phyloP scores from a whole-genome alignment of 768 basidiomycete genomes.

The Mrakia hoshinonis region DNA sequence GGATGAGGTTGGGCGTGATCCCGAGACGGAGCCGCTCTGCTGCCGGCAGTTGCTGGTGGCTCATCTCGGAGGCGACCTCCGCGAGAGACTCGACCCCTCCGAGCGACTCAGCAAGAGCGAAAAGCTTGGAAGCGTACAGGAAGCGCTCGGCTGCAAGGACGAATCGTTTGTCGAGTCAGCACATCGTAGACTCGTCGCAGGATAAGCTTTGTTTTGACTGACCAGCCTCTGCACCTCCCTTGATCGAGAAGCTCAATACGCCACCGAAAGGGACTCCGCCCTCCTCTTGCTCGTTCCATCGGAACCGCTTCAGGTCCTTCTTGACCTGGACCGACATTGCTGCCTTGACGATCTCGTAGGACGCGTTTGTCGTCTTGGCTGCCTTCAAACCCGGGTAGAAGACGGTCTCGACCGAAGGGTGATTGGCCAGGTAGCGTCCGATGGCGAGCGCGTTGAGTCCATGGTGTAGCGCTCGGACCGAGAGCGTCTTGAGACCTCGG shows the following conservation, averaged over 20 bases:
- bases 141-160: conserved; percentile 43
- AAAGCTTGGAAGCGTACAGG: conserved; percentile 47
- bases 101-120: conserved; percentile 69
- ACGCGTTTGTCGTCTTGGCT: conserved; percentile 58
- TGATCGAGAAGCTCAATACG: conserved; percentile 67
- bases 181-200: too few relatives aligned
- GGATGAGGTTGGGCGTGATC: conserved; percentile 46
- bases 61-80: conserved; percentile 81
- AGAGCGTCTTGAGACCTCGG: conserved; percentile 83
- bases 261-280: conserved; percentile 79
- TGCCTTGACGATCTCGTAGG: conserved; percentile 57
- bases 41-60: conserved; percentile 48
- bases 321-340: conserved; percentile 57
- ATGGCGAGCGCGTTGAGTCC: conserved; percentile 71
- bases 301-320: conserved; percentile 34
- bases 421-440: conserved; percentile 52
- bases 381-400: conserved; percentile 72
- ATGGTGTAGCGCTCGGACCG: conserved; percentile 77
- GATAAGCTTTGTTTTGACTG: too few relatives aligned
- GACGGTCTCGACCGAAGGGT: conserved; percentile 60
- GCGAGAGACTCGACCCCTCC: conserved; percentile 89
- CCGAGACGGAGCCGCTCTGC: conserved; percentile 30
- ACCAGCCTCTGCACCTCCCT: conserved; percentile 41
- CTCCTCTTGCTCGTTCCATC: conserved; percentile 32
- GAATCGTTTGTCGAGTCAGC: background rate